Percentiles rank a stretch among this genome's conserved stretches.
Evolutionary conservation across 441 rosid species (phyloP).

Genomic region (Gossypium schwendimanii): DNA sequence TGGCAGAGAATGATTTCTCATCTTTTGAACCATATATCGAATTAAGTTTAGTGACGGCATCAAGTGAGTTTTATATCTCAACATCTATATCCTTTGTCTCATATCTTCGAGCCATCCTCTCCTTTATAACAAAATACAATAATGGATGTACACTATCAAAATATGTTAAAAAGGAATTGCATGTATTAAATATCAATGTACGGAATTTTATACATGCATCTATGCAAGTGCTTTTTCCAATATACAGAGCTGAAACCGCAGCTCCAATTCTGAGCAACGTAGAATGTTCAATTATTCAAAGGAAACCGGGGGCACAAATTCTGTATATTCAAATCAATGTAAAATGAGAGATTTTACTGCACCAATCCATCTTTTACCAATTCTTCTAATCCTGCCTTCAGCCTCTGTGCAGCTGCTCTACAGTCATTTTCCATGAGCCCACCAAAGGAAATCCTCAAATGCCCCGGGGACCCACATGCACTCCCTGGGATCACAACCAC

Average conservation of each 20-base stretch:
- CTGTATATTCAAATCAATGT: slow-evolving; percentile 1
- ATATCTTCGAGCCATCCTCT: neutral
- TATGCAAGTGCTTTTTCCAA: neutral
- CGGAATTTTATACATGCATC: neutral
- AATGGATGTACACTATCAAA: neutral
- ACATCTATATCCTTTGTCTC: neutral
- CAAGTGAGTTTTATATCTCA: too few relatives aligned
- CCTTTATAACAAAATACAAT: neutral
- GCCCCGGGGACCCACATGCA: slow-evolving; percentile 69
- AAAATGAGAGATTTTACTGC: slow-evolving; percentile 5
- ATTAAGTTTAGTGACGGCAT: too few relatives aligned
- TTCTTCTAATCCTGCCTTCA: slow-evolving; percentile 71
- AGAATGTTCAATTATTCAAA: slow-evolving; percentile 19
- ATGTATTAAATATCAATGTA: neutral
- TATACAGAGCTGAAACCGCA: slow-evolving; percentile 4
- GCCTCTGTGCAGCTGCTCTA: slow-evolving; percentile 63
- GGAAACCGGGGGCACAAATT: neutral
- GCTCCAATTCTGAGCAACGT: slow-evolving; percentile 13
- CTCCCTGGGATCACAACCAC: slow-evolving; percentile 83
- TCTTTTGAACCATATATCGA: too few relatives aligned
- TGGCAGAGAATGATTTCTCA: too few relatives aligned
- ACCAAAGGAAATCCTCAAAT: slow-evolving; percentile 77
- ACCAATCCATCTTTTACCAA: slow-evolving; percentile 62
- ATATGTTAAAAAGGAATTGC: neutral
- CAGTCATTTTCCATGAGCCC: slow-evolving; percentile 65